Base-by-base conservation (phyloP, 2,329 filamentous ascomycete species). In the Trichoderma atroviride region DNA sequence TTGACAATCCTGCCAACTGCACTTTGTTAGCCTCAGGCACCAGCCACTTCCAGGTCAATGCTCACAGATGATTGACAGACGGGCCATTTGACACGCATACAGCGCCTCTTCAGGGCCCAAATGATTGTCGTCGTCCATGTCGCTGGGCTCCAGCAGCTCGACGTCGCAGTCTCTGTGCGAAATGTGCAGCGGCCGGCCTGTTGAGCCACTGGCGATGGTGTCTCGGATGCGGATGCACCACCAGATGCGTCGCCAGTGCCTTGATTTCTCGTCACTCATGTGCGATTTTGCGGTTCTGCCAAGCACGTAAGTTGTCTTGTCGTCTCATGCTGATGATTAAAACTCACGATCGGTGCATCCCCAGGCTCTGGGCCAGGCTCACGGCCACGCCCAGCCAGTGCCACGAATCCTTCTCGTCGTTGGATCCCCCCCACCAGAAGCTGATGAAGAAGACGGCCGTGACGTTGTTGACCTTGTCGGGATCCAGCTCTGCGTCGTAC, bases 331-430 rank as follows among this genome's bases (percentile, higher is more conserved):
- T 2, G 11, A 7, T 31, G 0, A 24, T 6, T 4, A 22, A 9
- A 1, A 62, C 59, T 62, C 19, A 62, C 59, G 59, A 62, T 62
- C 59, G 24, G 24, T 62, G 59, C 59, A 62, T 62, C 59, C 59
- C 59, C 29, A 62, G 43, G 16, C 59, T 62, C 29, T 62, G 59
- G 22, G 59, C 59, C 3, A 62, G 7, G 24, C 59, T 50, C 27
- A 62, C 59, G 22, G 59, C 59, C 11, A 62, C 50, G 43, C 59
- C 59, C 7, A 62, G 5, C 59, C 59, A 62, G 50, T 62, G 59
- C 59, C 59, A 62, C 13, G 59, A 62, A 27, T 62, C 59, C 11
- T 62, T 62, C n/a, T 62, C 59, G 13, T 62, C 59, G 6, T 62
- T 62, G 14, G 59, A 62, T 19, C 59, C 59, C 11, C 59, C 43